phyloP scores from a whole-genome alignment of 176 grass and related monocot genomes.

The Coix lacrymajobi region DNA sequence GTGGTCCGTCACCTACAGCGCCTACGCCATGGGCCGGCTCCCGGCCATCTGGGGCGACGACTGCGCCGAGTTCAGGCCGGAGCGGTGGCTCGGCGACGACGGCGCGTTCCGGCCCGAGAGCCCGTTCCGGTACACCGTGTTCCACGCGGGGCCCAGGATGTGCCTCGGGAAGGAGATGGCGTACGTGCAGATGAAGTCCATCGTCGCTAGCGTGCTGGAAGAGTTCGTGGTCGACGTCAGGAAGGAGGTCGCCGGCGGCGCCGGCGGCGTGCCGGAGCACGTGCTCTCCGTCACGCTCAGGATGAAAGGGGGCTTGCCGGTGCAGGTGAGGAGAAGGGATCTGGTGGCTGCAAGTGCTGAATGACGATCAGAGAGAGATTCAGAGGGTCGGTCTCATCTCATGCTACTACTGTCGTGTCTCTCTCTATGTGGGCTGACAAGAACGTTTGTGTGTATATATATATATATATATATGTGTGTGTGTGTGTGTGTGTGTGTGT shows the following conservation, averaged over 20 bases:
- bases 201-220: slow-evolving; percentile 35
- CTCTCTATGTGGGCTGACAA: too few species aligned
- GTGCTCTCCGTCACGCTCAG: slow-evolving; percentile 24
- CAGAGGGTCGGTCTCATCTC: too few species aligned
- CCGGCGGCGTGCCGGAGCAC: neutral
- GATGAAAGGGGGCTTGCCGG: slow-evolving; percentile 23
- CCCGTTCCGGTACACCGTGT: slow-evolving; percentile 41
- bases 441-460: too few species aligned
- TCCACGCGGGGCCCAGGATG: slow-evolving; percentile 29
- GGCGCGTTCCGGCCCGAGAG: slow-evolving; percentile 22
- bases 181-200: slow-evolving; percentile 41
- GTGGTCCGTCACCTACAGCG: slow-evolving; percentile 10
- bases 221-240: slow-evolving; percentile 24
- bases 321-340: too few species aligned
- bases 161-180: slow-evolving; percentile 50
- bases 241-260: neutral
- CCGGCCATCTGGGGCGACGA: slow-evolving; percentile 33
- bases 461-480: too few species aligned
- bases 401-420: too few species aligned
- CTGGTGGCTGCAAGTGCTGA: too few species aligned
- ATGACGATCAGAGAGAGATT: too few species aligned
- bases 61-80: slow-evolving; percentile 33
- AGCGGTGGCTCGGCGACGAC: slow-evolving; percentile 35
- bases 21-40: slow-evolving; percentile 38
- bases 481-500: too few species aligned